phyloP scores from a whole-genome alignment of 1,139 yeast species.

The Zygosaccharomyces sapae region DNA sequence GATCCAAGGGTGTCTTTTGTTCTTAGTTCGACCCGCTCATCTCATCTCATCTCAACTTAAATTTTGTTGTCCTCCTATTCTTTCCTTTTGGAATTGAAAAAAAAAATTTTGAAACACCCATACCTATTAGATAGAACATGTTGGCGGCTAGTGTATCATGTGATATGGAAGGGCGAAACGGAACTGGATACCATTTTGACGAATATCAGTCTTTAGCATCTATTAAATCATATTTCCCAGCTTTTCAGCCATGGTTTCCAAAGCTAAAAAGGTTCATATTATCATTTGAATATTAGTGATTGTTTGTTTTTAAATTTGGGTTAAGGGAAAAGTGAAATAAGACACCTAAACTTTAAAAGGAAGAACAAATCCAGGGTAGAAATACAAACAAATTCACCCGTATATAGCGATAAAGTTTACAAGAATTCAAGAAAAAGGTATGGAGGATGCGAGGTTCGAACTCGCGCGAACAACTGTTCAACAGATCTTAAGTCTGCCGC shows the following conservation, averaged over 20 bases:
- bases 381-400: too few relatives aligned
- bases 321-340: too few relatives aligned
- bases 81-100: background rate
- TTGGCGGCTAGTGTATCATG: conserved; percentile 1
- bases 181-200: too few relatives aligned
- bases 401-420: too few relatives aligned
- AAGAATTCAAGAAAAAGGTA: background rate
- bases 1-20: background rate
- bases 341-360: too few relatives aligned
- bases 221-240: too few relatives aligned
- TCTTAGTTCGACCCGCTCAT: background rate
- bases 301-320: too few relatives aligned
- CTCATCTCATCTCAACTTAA: conserved; percentile 1
- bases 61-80: background rate
- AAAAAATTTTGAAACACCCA: conserved; percentile 3
- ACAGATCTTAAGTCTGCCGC: conserved; percentile 35
- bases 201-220: too few relatives aligned
- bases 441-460: conserved; percentile 85
- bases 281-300: too few relatives aligned
- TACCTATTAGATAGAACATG: background rate
- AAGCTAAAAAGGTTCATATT: too few relatives aligned
- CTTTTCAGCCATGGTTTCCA: too few relatives aligned
- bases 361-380: too few relatives aligned
- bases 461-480: conserved; percentile 63
- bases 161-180: background rate